Evolutionary conservation across 345 rosid genomes (phyloP).

Genomic region (Brassica nigra): DNA sequence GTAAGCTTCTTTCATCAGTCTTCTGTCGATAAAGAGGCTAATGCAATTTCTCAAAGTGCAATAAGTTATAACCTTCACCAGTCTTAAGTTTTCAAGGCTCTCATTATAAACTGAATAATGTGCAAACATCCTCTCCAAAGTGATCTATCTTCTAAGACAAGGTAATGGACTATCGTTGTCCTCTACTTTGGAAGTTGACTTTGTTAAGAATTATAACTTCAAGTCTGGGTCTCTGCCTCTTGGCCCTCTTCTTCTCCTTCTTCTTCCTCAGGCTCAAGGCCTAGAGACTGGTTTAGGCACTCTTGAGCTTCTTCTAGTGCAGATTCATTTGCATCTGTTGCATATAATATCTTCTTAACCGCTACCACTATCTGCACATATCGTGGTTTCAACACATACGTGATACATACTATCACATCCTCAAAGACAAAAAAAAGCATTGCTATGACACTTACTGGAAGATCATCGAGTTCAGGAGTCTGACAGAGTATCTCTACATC

Average conservation of each 20-base stretch:
- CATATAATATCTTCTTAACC: constrained; percentile 81
- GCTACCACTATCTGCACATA: constrained; percentile 70
- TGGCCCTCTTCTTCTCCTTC: constrained; percentile 19
- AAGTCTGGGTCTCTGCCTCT: constrained; percentile 13
- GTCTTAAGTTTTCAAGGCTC: too few relatives aligned
- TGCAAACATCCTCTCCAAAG: constrained; percentile 20
- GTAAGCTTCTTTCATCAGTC: too few relatives aligned
- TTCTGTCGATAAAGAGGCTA: too few relatives aligned
- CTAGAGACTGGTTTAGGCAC: constrained; percentile 47
- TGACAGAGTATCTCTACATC: constrained; percentile 86
- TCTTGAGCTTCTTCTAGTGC: constrained; percentile 86
- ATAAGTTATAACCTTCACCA: too few relatives aligned
- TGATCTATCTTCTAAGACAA: constrained; percentile 30
- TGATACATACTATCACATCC: neutral
- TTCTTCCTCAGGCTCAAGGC: constrained; percentile 43
- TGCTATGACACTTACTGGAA: constrained; percentile 53
- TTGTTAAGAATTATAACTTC: constrained; percentile 16
- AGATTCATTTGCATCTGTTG: constrained; percentile 77
- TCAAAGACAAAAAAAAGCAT: neutral
- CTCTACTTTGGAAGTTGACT: constrained; percentile 13
- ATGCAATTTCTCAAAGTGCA: too few relatives aligned
- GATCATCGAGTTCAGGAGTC: constrained; percentile 62
- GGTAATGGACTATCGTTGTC: constrained; percentile 22
- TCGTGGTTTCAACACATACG: constrained; percentile 23
- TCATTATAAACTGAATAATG: neutral